phyloP scores from a whole-genome alignment of 352 stramenopile species.

The Aphanomyces invadans region DNA sequence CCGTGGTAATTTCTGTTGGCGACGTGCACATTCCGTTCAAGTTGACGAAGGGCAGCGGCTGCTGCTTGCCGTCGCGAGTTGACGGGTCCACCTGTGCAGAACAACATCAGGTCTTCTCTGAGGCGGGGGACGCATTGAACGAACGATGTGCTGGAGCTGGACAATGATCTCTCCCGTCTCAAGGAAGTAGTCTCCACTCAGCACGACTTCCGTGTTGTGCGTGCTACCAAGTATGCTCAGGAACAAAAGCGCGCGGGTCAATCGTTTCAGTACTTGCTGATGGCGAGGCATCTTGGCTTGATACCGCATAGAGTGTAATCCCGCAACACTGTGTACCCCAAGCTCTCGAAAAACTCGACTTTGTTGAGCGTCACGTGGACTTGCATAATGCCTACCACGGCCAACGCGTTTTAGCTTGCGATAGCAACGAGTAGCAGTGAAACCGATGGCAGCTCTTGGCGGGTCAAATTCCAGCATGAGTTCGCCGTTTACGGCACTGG shows the following conservation, averaged over 20 bases:
- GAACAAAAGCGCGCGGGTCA: too few species aligned
- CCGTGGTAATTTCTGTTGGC: neutral
- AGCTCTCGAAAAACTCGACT: constrained; percentile 10
- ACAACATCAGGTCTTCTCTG: too few species aligned
- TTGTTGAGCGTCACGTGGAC: constrained; percentile 22
- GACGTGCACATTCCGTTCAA: constrained; percentile 12
- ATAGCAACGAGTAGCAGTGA: too few species aligned
- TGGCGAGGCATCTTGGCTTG: neutral
- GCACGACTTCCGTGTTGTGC: neutral
- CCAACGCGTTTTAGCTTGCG: too few species aligned
- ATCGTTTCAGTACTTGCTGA: neutral
- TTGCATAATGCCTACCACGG: constrained; percentile 8
- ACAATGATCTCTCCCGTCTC: constrained; percentile 20
- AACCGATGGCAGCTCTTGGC: constrained; percentile 3
- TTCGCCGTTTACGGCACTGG: constrained; percentile 11
- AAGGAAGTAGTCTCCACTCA: constrained; percentile 13
- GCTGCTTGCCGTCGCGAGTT: neutral
- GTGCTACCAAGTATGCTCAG: neutral
- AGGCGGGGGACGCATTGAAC: too few species aligned
- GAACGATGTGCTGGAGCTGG: neutral
- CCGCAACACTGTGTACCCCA: constrained; percentile 17
- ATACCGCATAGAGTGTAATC: constrained; percentile 7
- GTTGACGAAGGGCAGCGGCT: neutral
- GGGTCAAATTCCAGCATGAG: constrained; percentile 19
- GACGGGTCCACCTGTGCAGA: too few species aligned